Conservation (phyloP, 192 early-diverging fungal species). For the Linnemannia elongata region DNA sequence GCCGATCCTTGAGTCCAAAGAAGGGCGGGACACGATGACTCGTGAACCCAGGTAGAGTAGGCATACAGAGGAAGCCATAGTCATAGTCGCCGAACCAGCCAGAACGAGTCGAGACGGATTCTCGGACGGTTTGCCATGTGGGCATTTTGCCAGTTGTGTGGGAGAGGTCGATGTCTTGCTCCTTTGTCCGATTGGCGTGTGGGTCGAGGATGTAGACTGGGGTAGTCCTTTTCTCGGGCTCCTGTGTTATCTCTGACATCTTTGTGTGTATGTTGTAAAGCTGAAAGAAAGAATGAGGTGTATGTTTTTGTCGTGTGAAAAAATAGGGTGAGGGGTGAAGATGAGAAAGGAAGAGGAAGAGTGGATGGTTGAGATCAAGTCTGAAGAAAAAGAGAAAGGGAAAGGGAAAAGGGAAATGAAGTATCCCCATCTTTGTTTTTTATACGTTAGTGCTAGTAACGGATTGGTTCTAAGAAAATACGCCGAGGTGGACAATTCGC, state of each 20-base stretch:
- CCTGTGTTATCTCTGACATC: conserved; percentile 47
- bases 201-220: conserved; percentile 54
- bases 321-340: neutral
- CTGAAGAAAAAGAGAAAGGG: neutral
- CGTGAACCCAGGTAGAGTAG: conserved; percentile 56
- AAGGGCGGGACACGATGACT: conserved; percentile 55
- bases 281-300: neutral
- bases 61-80: conserved; percentile 62
- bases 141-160: conserved; percentile 42
- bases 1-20: conserved; percentile 58
- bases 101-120: conserved; percentile 33
- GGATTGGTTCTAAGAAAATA: neutral
- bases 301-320: neutral
- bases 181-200: conserved; percentile 45
- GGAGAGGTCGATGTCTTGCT: conserved; percentile 49
- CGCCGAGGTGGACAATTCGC: neutral
- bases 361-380: neutral
- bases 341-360: neutral
- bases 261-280: neutral
- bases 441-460: neutral
- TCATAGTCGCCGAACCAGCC: conserved; percentile 66
- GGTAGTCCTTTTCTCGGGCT: conserved; percentile 5
- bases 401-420: neutral
- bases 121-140: conserved; percentile 43
- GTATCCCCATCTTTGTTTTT: neutral